Evolutionary conservation across 176 grass and related monocot species (phyloP), one percentile per base, ranked within the genome.

Genomic region (Phoenix dactylifera): DNA sequence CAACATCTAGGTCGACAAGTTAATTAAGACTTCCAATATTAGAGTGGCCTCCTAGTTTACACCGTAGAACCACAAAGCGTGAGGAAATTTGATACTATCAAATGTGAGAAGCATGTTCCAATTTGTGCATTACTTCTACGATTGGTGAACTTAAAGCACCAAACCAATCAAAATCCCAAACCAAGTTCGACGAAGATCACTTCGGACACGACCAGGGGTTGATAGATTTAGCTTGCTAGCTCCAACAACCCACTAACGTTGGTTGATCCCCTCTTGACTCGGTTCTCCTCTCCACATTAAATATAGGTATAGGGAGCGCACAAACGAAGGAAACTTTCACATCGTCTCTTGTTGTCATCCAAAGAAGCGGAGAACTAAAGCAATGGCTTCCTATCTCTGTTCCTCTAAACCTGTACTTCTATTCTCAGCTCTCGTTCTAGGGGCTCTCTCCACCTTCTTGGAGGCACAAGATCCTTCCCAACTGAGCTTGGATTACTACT

Each of bases 401-500:
- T 4, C 0, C 49, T 6, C 24, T 54, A 4, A 44, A 14, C 35
- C 35, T 14, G 1, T 59, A 23, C 52, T 73, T 6, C 65, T 89
- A 12, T 57, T 57, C 20, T 0, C 73, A 30, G 62, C 71, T 30
- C 72, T 55, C 50, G 23, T 86, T 58, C 20, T 80, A 16, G 44
- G 69, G 26, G 55, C 58, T 5, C 4, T 60, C 24, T 6, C 28
- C 70, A 53, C 73, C 24, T 5, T 32, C 50, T 64, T 63, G 1
- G 26, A 67, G 32, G 84, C 93, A 14, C 87, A 88, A 55, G 87
- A 86, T 48, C 70, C 72, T 25, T 85, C 87, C 0, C 73, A 59
- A 48, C 76, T 98, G 84, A 92, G 83, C 73, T 67, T 92, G 60
- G 63, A 83, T 16, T 82, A 92, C 66, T 98, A 98, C 67, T 66